Percentiles rank a stretch among this genome's conserved stretches.
phyloP scores from a whole-genome alignment of 495 filamentous ascomycete species.

The Annulohypoxylon bovei region DNA sequence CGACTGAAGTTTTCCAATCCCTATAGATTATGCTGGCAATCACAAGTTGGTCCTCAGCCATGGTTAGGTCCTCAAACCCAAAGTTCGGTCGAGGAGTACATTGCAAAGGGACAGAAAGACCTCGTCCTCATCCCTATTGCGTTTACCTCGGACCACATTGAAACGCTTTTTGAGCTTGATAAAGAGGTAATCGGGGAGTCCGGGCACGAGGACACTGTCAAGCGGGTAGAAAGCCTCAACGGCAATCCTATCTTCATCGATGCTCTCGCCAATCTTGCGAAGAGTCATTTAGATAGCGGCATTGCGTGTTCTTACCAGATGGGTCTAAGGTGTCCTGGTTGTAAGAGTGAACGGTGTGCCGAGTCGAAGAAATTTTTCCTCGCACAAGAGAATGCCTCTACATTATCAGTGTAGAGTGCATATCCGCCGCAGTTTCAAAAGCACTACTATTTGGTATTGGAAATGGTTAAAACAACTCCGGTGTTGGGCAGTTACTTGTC shows the following conservation, averaged over 20 bases:
- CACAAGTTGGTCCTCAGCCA: conserved; percentile 92
- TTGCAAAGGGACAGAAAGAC: conserved; percentile 90
- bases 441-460: neutral
- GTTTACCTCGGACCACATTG: conserved; percentile 98
- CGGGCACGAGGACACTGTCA: conserved; percentile 79
- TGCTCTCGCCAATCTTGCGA: conserved; percentile 87
- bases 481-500: neutral
- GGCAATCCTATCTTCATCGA: conserved; percentile 91
- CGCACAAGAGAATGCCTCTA: conserved; percentile 53
- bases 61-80: conserved; percentile 97
- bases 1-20: conserved; percentile 85
- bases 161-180: conserved; percentile 96
- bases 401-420: conserved; percentile 27
- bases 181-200: conserved; percentile 94
- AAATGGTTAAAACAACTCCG: neutral
- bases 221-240: conserved; percentile 93
- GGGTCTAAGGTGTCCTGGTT: conserved; percentile 91
- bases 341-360: conserved; percentile 86
- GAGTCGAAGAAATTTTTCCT: conserved; percentile 94
- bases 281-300: conserved; percentile 76
- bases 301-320: conserved; percentile 79
- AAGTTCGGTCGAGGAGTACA: conserved; percentile 85
- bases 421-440: neutral
- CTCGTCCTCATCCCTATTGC: conserved; percentile 94
- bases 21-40: conserved; percentile 96